Conservation (phyloP, 78 protist species). For the Chrysochromulina tobinii region DNA sequence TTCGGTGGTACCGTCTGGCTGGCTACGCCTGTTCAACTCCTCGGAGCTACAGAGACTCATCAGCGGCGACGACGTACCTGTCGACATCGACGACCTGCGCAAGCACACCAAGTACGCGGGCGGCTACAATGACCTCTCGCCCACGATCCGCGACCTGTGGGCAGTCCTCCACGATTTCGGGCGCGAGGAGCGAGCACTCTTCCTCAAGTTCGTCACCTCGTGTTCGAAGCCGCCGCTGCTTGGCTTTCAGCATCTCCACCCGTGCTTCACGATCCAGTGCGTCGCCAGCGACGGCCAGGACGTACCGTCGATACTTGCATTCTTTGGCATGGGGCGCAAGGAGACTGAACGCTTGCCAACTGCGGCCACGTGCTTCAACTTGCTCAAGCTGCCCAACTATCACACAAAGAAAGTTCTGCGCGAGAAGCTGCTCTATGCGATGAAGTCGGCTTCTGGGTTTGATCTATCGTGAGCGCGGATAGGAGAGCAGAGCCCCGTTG, state of each 20-base stretch:
- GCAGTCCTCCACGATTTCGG: background rate
- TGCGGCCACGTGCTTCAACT: conserved; percentile 48
- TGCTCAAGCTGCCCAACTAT: conserved; percentile 48
- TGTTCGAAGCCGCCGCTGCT: conserved; percentile 39
- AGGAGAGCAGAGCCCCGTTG: too few species aligned
- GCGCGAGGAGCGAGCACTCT: background rate
- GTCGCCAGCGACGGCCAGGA: background rate
- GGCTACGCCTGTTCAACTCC: conserved; percentile 3
- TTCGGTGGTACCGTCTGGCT: background rate
- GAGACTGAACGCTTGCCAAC: conserved; percentile 27
- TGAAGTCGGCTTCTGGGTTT: background rate
- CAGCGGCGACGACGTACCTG: conserved; percentile 2
- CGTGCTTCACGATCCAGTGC: conserved; percentile 23
- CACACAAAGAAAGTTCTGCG: background rate
- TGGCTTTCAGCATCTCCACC: conserved; percentile 14
- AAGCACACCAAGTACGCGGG: conserved; percentile 25
- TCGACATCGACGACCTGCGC: conserved; percentile 41
- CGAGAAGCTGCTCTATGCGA: conserved; percentile 38
- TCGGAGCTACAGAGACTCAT: background rate
- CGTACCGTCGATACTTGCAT: background rate
- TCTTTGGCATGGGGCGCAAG: background rate
- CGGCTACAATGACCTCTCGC: background rate
- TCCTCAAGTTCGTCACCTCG: conserved; percentile 36
- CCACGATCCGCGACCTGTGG: conserved; percentile 40
- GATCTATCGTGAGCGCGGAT: background rate